Evolutionary conservation across 495 filamentous ascomycete genomes (phyloP).

Genomic region (Neurospora tetrasperma): DNA sequence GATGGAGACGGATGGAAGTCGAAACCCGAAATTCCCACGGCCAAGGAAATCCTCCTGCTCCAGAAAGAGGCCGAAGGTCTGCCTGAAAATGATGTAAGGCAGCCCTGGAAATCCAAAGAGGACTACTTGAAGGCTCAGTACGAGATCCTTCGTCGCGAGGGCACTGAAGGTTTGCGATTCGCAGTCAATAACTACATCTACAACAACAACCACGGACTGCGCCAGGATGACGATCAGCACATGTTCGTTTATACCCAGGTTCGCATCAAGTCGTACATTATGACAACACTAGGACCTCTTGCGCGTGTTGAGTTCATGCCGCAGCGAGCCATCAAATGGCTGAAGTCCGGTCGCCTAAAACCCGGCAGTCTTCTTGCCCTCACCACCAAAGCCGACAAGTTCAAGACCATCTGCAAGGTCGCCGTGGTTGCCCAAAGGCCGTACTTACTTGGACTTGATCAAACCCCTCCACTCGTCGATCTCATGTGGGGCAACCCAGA

Average conservation of each 20-base stretch:
- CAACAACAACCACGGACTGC: neutral
- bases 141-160: constrained; percentile 55
- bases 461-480: constrained; percentile 63
- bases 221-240: constrained; percentile 36
- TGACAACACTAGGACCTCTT: constrained; percentile 52
- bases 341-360: constrained; percentile 61
- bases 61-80: constrained; percentile 23
- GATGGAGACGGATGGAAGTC: constrained; percentile 28
- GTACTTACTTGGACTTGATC: constrained; percentile 42
- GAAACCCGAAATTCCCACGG: constrained; percentile 35
- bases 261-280: constrained; percentile 50
- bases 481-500: constrained; percentile 55
- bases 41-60: constrained; percentile 27
- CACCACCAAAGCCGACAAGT: constrained; percentile 52
- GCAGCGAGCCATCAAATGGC: constrained; percentile 60
- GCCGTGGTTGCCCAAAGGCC: constrained; percentile 67
- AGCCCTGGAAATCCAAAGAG: constrained; percentile 35
- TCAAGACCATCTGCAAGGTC: constrained; percentile 55
- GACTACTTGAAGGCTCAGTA: constrained; percentile 56
- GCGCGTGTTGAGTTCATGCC: constrained; percentile 64
- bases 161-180: constrained; percentile 46
- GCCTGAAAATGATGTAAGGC: constrained; percentile 27
- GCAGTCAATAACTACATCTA: constrained; percentile 33
- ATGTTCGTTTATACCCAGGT: constrained; percentile 72
- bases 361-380: constrained; percentile 63